Conservation (phyloP, 164 flowering plant species). For the Umbilicus rupestris region DNA sequence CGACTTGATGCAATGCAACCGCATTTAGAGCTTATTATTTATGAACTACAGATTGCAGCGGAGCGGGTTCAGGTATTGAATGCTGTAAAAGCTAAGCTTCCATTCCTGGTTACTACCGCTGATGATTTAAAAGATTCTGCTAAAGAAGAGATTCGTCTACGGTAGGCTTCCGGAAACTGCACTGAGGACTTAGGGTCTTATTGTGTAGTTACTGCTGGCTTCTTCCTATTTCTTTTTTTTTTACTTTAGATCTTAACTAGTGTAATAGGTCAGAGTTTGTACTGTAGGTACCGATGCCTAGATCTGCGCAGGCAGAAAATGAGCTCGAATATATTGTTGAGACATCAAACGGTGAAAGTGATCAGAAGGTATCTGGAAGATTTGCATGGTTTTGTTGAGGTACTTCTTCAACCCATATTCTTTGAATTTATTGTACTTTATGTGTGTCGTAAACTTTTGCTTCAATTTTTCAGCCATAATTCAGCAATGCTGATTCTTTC, state of each 20-base stretch:
- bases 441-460: neutral
- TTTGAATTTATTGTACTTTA: neutral
- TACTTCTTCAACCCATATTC: slow-evolving; percentile 13
- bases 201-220: neutral
- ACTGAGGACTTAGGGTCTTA: neutral
- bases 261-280: neutral
- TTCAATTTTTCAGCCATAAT: neutral
- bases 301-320: slow-evolving; percentile 82
- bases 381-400: slow-evolving; percentile 80
- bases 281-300: slow-evolving; percentile 64
- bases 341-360: slow-evolving; percentile 78
- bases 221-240: too few relatives aligned
- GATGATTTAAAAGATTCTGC: slow-evolving; percentile 67
- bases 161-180: slow-evolving; percentile 29
- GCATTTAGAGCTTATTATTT: neutral
- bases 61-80: slow-evolving; percentile 72
- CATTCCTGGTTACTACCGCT: slow-evolving; percentile 73
- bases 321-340: slow-evolving; percentile 53
- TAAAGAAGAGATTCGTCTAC: slow-evolving; percentile 82
- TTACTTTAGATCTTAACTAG: too few relatives aligned
- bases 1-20: neutral
- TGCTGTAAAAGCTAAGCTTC: slow-evolving; percentile 64
- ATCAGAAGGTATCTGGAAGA: slow-evolving; percentile 79
- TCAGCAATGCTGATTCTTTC: slow-evolving; percentile 21
- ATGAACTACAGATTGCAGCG: slow-evolving; percentile 59